phyloP scores from a whole-genome alignment of 192 early-diverging fungal genomes.

The Piromyces sp. region DNA sequence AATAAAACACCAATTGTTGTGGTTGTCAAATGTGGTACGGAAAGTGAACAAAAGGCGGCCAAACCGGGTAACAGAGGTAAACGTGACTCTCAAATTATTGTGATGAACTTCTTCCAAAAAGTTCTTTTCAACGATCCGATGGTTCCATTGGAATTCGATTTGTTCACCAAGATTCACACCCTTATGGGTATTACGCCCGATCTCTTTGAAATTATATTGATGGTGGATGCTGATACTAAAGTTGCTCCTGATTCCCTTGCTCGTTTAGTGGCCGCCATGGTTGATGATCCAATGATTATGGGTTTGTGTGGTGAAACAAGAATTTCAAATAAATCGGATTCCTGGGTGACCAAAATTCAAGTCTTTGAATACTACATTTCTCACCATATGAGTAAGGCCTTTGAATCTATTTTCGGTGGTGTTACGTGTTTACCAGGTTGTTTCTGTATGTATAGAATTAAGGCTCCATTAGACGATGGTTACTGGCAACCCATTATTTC shows the following conservation, averaged over 20 bases:
- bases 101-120: background rate
- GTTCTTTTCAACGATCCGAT: conserved; percentile 1
- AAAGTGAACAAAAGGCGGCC: background rate
- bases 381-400: background rate
- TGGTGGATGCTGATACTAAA: conserved; percentile 7
- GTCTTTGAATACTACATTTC: background rate
- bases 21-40: conserved; percentile 2
- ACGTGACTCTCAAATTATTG: conserved; percentile 3
- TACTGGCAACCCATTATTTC: background rate
- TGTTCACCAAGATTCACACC: background rate
- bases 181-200: background rate
- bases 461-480: background rate
- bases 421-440: background rate
- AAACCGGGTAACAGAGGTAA: conserved; percentile 5
- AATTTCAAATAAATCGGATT: conserved; percentile 65
- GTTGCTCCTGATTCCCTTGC: conserved; percentile 58
- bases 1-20: conserved; percentile 1
- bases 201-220: background rate
- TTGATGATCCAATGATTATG: conserved; percentile 52
- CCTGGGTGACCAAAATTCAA: conserved; percentile 65
- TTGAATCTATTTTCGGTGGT: background rate
- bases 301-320: conserved; percentile 68
- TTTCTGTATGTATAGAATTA: background rate
- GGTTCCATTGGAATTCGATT: conserved; percentile 1
- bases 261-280: conserved; percentile 53